phyloP scores from a whole-genome alignment of 805 yeast species.

The Saccharomycopsis sp. region DNA sequence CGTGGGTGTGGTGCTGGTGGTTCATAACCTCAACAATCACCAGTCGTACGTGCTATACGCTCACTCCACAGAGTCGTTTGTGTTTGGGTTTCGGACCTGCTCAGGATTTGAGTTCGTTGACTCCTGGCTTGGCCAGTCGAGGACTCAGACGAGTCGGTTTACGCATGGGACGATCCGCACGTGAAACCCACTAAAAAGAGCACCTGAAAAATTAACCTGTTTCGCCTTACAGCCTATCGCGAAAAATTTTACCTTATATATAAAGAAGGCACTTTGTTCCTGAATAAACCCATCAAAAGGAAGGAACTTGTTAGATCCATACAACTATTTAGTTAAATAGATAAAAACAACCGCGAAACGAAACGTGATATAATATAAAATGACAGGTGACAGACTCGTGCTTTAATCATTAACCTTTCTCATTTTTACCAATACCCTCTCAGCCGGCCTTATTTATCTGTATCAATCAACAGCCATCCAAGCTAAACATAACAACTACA shows the following conservation, averaged over 20 bases:
- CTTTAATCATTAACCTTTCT: neutral
- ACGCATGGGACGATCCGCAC: neutral
- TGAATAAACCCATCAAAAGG: too few species aligned
- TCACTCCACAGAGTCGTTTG: slow-evolving; percentile 35
- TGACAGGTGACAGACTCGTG: neutral
- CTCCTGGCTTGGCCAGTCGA: neutral
- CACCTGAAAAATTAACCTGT: neutral
- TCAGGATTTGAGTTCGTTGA: neutral
- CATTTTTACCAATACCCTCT: neutral
- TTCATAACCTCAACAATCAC: neutral
- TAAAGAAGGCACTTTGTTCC: too few species aligned
- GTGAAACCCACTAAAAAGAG: neutral
- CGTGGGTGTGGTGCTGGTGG: slow-evolving; percentile 11
- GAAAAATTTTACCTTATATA: neutral
- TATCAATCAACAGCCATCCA: too few species aligned
- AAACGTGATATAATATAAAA: neutral
- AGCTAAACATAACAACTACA: too few species aligned
- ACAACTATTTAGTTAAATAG: neutral
- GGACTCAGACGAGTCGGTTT: neutral
- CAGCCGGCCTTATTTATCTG: too few species aligned
- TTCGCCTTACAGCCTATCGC: neutral
- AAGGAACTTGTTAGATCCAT: too few species aligned
- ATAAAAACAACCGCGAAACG: neutral
- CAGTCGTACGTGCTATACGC: slow-evolving; percentile 27
- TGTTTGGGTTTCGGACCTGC: slow-evolving; percentile 27